A percentile compares a stretch with the other conserved stretches of the same genome.
phyloP scores from a whole-genome alignment of 257 asterid genomes.

The Capsicum pubescens region DNA sequence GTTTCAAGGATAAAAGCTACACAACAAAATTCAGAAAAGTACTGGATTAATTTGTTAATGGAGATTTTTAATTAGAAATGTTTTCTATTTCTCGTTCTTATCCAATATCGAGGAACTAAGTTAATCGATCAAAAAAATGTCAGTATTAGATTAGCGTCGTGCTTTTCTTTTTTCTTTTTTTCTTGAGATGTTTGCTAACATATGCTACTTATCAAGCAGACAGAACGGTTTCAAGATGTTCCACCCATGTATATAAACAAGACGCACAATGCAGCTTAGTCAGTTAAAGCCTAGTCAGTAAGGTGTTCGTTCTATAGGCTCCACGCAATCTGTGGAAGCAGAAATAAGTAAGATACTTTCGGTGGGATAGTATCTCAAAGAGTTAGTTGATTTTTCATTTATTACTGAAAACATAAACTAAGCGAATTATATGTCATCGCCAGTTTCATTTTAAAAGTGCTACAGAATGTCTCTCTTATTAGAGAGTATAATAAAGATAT shows the following conservation, averaged over 20 bases:
- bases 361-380: not conserved
- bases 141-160: not conserved
- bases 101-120: not conserved
- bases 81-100: constrained; percentile 10
- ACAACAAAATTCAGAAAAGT: not conserved
- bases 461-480: not conserved
- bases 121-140: not conserved
- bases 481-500: too few species aligned
- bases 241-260: not conserved
- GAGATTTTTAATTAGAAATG: not conserved
- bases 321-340: not conserved
- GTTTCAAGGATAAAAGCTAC: not conserved
- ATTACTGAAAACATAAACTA: not conserved
- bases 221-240: not conserved
- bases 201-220: not conserved
- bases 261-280: not conserved
- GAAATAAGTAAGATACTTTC: not conserved
- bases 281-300: not conserved
- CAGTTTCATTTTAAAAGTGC: not conserved
- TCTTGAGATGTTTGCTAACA: not conserved
- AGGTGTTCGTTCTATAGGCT: not conserved
- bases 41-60: not conserved
- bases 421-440: not conserved
- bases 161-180: not conserved
- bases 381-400: not conserved